Conservation (phyloP, 2,329 filamentous ascomycete genomes). For the Niveomyces coronatus region DNA sequence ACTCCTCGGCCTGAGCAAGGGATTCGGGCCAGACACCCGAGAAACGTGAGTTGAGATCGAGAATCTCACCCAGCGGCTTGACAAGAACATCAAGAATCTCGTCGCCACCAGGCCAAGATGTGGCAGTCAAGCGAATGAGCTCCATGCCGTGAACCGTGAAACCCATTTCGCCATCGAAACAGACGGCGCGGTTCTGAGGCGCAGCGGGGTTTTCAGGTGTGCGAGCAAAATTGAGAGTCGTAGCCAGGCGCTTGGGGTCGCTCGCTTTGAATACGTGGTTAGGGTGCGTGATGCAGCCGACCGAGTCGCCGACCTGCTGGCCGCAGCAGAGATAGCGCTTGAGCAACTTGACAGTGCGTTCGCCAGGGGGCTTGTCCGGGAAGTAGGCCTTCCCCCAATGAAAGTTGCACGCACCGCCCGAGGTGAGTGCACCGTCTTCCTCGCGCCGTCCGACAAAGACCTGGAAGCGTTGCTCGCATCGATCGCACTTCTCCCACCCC, state of each 20-base stretch:
- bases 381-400: conserved; percentile 66
- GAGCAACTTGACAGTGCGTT: conserved; percentile 40
- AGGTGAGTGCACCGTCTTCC: conserved; percentile 64
- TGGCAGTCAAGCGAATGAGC: conserved; percentile 78
- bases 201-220: conserved; percentile 58
- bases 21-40: conserved; percentile 78
- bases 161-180: conserved; percentile 96
- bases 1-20: conserved; percentile 57
- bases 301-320: conserved; percentile 57
- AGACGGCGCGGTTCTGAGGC: conserved; percentile 52
- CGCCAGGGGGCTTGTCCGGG: conserved; percentile 45
- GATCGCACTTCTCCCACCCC: conserved; percentile 82
- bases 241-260: conserved; percentile 64
- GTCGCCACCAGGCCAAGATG: conserved; percentile 72
- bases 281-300: conserved; percentile 60
- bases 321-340: conserved; percentile 72
- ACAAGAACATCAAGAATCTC: conserved; percentile 77
- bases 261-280: conserved; percentile 84
- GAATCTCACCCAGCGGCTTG: conserved; percentile 67
- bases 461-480: conserved; percentile 78
- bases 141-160: conserved; percentile 86
- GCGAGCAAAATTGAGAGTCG: conserved; percentile 66
- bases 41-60: conserved; percentile 87
- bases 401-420: conserved; percentile 67
- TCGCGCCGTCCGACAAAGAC: conserved; percentile 79